A percentile compares a stretch with the other conserved stretches of the same genome.
These are phyloP conservation scores for Citrullus mucosospermus DNA, from an alignment of 306 rosid genomes.

Conservation along the genomic window DNA sequence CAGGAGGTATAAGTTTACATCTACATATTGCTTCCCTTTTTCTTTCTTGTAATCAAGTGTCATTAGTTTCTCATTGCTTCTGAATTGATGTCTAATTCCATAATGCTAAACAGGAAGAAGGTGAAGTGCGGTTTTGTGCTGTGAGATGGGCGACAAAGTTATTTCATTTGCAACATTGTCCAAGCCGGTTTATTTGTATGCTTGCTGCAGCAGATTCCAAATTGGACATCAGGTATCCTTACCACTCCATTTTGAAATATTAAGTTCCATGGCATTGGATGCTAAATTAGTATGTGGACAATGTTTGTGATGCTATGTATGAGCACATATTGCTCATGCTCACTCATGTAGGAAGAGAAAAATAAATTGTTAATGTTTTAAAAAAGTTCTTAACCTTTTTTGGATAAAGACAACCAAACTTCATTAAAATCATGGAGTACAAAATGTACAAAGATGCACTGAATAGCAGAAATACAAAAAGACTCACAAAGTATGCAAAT, in stretches of 20 bases:
- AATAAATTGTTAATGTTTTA: background rate
- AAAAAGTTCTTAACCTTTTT: background rate
- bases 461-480: no score
- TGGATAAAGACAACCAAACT: no score
- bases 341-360: background rate
- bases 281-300: background rate
- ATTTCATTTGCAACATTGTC: slow-evolving; percentile 76
- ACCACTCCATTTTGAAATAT: background rate
- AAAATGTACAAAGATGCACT: no score
- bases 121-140: slow-evolving; percentile 81
- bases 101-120: slow-evolving; percentile 59
- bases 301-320: background rate
- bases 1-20: slow-evolving; percentile 45
- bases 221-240: slow-evolving; percentile 74
- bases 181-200: slow-evolving; percentile 85
- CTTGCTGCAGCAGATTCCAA: slow-evolving; percentile 74
- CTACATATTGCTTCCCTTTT: background rate
- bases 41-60: background rate
- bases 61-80: background rate
- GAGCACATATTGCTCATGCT: background rate
- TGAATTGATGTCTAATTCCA: slow-evolving; percentile 7
- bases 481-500: no score
- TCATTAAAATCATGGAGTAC: background rate
- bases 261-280: background rate
- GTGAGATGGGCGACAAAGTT: slow-evolving; percentile 83